Evolutionary conservation across 768 basidiomycete species (phyloP).

Genomic region (Lactifluus pinguis): DNA sequence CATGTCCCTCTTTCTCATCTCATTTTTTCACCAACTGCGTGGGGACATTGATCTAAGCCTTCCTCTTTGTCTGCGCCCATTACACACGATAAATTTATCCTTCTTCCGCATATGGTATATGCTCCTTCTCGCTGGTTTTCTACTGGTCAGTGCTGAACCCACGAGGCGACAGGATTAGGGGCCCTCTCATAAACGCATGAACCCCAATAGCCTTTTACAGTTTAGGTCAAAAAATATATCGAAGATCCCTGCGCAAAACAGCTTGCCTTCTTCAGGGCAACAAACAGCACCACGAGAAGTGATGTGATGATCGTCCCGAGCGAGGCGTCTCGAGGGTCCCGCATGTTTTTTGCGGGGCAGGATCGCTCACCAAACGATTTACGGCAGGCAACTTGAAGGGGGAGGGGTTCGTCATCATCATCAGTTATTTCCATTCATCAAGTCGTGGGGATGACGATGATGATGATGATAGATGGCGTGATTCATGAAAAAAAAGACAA

Average conservation of each 20-base stretch:
- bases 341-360: not conserved
- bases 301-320: not conserved
- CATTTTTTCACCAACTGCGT: not conserved
- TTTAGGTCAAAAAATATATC: too few relatives aligned
- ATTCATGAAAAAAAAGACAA: too few relatives aligned
- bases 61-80: not conserved
- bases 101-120: not conserved
- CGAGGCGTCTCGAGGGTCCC: not conserved
- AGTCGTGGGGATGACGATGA: too few relatives aligned
- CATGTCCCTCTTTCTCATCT: too few relatives aligned
- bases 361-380: too few relatives aligned
- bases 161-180: not conserved
- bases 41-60: not conserved
- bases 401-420: not conserved
- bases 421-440: not conserved
- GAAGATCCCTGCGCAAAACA: too few relatives aligned
- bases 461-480: too few relatives aligned
- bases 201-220: too few relatives aligned
- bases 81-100: not conserved
- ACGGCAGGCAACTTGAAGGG: too few relatives aligned
- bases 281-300: not conserved
- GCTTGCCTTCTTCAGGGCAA: not conserved
- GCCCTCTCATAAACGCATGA: not conserved
- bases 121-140: not conserved
- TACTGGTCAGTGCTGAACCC: not conserved